A percentile compares a stretch with the other conserved stretches of the same genome.
Conservation (phyloP, 768 basidiomycete genomes). For the Trametes sanguinea region DNA sequence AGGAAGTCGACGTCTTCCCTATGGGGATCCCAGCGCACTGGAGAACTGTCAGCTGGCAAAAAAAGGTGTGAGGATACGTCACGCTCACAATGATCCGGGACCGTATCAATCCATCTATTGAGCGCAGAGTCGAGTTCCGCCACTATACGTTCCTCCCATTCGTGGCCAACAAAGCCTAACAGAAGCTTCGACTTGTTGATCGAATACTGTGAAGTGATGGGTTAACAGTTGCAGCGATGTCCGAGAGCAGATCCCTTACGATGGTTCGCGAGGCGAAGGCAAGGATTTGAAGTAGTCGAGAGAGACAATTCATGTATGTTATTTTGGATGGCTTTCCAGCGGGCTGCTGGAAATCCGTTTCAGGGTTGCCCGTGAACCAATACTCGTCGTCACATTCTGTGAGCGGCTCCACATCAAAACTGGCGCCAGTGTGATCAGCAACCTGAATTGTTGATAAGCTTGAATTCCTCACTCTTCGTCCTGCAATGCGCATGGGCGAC, state of each 20-base stretch:
- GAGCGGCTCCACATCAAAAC: slow-evolving; percentile 64
- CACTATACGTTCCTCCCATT: slow-evolving; percentile 54
- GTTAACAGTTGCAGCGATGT: background rate
- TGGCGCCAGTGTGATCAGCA: slow-evolving; percentile 28
- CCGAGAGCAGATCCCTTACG: background rate
- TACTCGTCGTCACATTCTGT: slow-evolving; percentile 75
- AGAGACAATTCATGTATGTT: slow-evolving; percentile 54
- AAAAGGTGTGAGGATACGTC: too few relatives aligned
- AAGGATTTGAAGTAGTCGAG: slow-evolving; percentile 62
- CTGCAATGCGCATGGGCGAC: slow-evolving; percentile 64
- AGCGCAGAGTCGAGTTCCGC: slow-evolving; percentile 63
- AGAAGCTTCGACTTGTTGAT: slow-evolving; percentile 44
- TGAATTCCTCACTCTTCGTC: slow-evolving; percentile 62
- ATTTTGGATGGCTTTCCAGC: slow-evolving; percentile 53
- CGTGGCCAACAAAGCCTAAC: slow-evolving; percentile 37
- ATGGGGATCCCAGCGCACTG: slow-evolving; percentile 34
- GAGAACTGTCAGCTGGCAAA: background rate
- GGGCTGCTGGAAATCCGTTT: slow-evolving; percentile 63
- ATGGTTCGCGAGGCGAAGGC: slow-evolving; percentile 56
- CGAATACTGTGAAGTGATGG: slow-evolving; percentile 38
- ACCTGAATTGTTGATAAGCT: background rate
- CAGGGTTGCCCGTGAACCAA: slow-evolving; percentile 61
- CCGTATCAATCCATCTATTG: slow-evolving; percentile 59
- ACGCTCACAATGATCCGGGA: slow-evolving; percentile 56
- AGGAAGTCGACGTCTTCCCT: slow-evolving; percentile 27